These are phyloP conservation scores for Melanogaster broomeanus DNA, from an alignment of 768 basidiomycete species.

Conservation along the genomic window DNA sequence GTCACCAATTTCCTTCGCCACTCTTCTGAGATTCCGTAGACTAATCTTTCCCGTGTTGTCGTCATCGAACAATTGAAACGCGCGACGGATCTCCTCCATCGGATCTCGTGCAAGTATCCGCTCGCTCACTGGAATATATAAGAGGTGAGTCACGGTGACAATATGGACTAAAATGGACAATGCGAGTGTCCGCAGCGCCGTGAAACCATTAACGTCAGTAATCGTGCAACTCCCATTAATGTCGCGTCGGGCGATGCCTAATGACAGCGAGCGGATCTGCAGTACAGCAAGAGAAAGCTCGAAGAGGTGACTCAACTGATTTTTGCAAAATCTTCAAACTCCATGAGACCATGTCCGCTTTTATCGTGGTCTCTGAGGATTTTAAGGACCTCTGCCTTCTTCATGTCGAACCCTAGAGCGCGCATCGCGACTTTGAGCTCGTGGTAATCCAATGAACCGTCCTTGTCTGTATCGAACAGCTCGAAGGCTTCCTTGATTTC, in stretches of 20 bases:
- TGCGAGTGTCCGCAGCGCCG: neutral
- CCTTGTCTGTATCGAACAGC: conserved; percentile 98
- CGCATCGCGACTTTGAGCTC: conserved; percentile 99
- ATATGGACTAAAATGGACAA: neutral
- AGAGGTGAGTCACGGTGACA: conserved; percentile 18
- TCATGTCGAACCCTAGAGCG: conserved; percentile 95
- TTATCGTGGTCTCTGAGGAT: conserved; percentile 90
- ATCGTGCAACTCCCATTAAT: neutral
- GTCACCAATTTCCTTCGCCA: conserved; percentile 97
- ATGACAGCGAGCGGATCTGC: neutral
- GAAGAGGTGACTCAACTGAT: conserved; percentile 67
- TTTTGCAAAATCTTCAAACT: conserved; percentile 90
- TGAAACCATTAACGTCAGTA: neutral
- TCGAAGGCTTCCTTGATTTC: conserved; percentile 99
- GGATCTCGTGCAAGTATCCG: conserved; percentile 93
- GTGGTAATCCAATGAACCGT: conserved; percentile 94
- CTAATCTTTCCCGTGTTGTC: conserved; percentile 95
- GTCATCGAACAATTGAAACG: conserved; percentile 96
- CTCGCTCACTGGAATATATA: conserved; percentile 75
- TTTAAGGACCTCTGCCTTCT: conserved; percentile 98
- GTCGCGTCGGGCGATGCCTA: neutral
- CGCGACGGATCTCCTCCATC: conserved; percentile 92
- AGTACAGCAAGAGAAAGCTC: neutral
- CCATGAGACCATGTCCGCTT: conserved; percentile 80
- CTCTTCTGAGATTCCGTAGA: conserved; percentile 85